Evolutionary conservation across 2,329 filamentous ascomycete species (phyloP), one percentile per base, ranked within the genome.

Genomic region (Colletotrichum eremochloae): DNA sequence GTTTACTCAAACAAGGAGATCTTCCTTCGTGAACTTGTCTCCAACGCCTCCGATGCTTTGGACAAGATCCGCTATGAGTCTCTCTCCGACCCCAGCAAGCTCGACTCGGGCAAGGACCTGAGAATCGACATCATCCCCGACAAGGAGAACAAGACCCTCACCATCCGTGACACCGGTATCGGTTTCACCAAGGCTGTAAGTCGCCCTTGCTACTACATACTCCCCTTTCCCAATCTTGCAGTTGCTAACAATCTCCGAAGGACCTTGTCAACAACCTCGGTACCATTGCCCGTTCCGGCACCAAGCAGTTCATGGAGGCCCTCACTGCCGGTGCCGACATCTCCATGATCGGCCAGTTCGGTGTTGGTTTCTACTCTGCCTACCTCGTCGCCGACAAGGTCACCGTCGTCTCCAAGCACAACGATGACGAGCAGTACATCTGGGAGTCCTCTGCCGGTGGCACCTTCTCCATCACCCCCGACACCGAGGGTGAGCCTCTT

Each of bases 1-100:
- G 96, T 99, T 89, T 99, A 98, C 91, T 98, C 95, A 80, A 99
- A 99, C 93, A 99, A 99, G 91, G 96, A 98, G 88, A 98, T 99
- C 84, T 99, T 99, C 92, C 88, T 99, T 81, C 90, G 96, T 93
- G 96, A 99, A 88, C 84, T 99, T 80, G 94, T 99, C 82, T 98
- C 96, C 88, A 99, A 99, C 88, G 93, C 93, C 83, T 98, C 96
- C 81, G 96, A 99, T 93, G 96, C 96, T 74, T 91, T 99, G 80
- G 96, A 99, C 93, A 99, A 99, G 93, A 97, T 99, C 86, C 93
- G 96, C 85, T 99, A 99, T 91, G 94, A 98, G 90, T 91, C 96
- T 78, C 91, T 99, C 80, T 97, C 96, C 81, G 96, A 99, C 86
- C 94, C 96, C 79, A 94, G 90, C 90, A 97, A 97, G 91, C 94